A percentile compares a stretch with the other conserved stretches of the same genome.
Evolutionary conservation across 176 grass and related monocot genomes (phyloP).

Genomic region (Triticum dicoccoides): DNA sequence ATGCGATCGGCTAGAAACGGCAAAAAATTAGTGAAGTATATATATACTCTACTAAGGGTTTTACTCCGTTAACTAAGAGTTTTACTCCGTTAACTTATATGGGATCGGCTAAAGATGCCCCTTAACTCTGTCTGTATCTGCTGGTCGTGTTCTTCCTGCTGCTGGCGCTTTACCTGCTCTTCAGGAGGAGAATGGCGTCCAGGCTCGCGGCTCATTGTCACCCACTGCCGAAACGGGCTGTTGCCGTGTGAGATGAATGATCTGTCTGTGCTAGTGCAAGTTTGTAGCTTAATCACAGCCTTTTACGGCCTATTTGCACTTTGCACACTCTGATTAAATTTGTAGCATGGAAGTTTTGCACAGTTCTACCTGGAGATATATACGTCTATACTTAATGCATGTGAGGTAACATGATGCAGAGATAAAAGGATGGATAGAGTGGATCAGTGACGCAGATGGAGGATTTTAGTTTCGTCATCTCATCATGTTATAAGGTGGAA

Average conservation of each 20-base stretch:
- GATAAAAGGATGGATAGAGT: background rate
- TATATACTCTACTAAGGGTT: too few species aligned
- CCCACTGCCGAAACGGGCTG: slow-evolving; percentile 30
- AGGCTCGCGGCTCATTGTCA: slow-evolving; percentile 27
- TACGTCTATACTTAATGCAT: background rate
- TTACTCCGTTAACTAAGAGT: too few species aligned
- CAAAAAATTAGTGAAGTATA: too few species aligned
- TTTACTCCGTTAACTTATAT: too few species aligned
- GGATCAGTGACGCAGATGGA: background rate
- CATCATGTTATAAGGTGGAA: background rate
- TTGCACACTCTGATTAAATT: too few species aligned
- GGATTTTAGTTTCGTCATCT: background rate
- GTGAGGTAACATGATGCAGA: too few species aligned
- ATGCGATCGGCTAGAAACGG: too few species aligned
- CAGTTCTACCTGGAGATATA: background rate
- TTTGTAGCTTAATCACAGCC: too few species aligned
- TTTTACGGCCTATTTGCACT: too few species aligned
- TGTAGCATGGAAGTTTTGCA: too few species aligned
- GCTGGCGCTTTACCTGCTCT: slow-evolving; percentile 51
- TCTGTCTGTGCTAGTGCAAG: background rate
- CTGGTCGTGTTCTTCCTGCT: slow-evolving; percentile 33
- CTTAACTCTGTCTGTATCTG: slow-evolving; percentile 50
- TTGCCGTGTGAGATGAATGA: slow-evolving; percentile 34
- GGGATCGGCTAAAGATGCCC: too few species aligned
- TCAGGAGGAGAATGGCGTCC: slow-evolving; percentile 50